Percentiles rank a stretch among this genome's conserved stretches.
Conservation (phyloP, 2,329 filamentous ascomycete species). For the Canariomyces notabilis region DNA sequence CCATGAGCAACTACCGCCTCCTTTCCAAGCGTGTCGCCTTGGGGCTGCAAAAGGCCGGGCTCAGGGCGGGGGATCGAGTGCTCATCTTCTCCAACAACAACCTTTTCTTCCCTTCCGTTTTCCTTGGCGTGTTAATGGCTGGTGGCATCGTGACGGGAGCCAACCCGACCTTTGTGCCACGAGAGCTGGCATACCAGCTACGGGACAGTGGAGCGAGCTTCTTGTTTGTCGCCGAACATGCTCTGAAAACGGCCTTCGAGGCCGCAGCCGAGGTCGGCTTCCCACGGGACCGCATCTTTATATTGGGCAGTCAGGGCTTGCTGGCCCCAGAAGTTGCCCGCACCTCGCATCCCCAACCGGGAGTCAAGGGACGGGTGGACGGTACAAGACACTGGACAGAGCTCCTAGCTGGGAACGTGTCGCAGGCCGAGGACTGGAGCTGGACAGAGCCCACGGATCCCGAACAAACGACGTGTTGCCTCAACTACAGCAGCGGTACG, state of each 20-base stretch:
- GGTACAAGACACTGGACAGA: conserved; percentile 60
- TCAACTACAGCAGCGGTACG: conserved; percentile 77
- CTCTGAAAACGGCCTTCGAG: conserved; percentile 58
- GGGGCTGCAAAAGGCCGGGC: conserved; percentile 59
- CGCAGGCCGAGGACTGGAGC: conserved; percentile 51
- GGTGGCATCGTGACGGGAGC: conserved; percentile 70
- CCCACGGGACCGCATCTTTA: conserved; percentile 51
- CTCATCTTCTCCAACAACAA: conserved; percentile 70
- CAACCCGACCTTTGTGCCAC: conserved; percentile 46
- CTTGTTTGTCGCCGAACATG: conserved; percentile 57
- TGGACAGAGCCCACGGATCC: conserved; percentile 57
- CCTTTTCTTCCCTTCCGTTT: conserved; percentile 64
- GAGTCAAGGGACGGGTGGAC: conserved; percentile 20
- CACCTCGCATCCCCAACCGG: conserved; percentile 19
- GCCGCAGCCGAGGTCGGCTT: conserved; percentile 59
- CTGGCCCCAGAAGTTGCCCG: conserved; percentile 18
- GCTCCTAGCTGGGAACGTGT: conserved; percentile 45
- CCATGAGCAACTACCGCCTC: conserved; percentile 58
- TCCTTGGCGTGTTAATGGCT: conserved; percentile 71
- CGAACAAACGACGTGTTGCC: conserved; percentile 53
- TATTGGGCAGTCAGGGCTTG: conserved; percentile 53
- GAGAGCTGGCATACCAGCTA: conserved; percentile 72
- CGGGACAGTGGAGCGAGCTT: conserved; percentile 64
- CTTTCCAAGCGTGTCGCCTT: conserved; percentile 68
- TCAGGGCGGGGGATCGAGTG: conserved; percentile 64